phyloP scores from a whole-genome alignment of 1,139 yeast genomes.

The Sugiyamaella sp. region DNA sequence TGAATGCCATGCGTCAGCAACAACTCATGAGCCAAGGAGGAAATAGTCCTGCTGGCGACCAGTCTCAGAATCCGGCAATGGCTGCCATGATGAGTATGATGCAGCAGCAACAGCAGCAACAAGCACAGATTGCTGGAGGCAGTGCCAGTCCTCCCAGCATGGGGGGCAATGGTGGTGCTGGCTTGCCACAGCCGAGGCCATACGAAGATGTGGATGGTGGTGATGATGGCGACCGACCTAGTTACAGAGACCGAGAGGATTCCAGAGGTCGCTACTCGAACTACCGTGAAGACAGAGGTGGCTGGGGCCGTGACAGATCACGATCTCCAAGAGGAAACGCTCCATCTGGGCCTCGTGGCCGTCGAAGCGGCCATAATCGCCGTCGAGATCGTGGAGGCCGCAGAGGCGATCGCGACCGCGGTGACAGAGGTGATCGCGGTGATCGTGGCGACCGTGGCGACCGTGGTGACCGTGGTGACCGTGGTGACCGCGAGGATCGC shows the following conservation, averaged over 20 bases:
- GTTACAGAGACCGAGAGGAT: slow-evolving; percentile 25
- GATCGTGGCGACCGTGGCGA: slow-evolving; percentile 14
- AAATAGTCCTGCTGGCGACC: slow-evolving; percentile 29
- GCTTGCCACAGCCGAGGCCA: slow-evolving; percentile 13
- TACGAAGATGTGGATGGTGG: slow-evolving; percentile 23
- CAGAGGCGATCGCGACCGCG: slow-evolving; percentile 18
- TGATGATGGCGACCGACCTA: slow-evolving; percentile 27
- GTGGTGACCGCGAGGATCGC: slow-evolving; percentile 30
- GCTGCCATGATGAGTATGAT: slow-evolving; percentile 20
- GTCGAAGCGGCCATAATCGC: slow-evolving; percentile 25
- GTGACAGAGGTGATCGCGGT: slow-evolving; percentile 24
- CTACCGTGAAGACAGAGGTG: slow-evolving; percentile 32
- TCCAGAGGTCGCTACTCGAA: slow-evolving; percentile 32
- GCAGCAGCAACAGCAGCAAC: slow-evolving; percentile 18
- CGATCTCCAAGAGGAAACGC: slow-evolving; percentile 9
- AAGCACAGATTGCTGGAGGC: slow-evolving; percentile 23
- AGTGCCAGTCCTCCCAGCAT: slow-evolving; percentile 23
- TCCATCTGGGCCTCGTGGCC: slow-evolving; percentile 17
- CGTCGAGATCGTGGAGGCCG: slow-evolving; percentile 21
- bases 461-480: slow-evolving; percentile 14
- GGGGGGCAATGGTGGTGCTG: slow-evolving; percentile 16
- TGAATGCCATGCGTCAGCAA: slow-evolving; percentile 45
- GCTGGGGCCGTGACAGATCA: slow-evolving; percentile 19
- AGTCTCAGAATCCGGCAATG: slow-evolving; percentile 18
- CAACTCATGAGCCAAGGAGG: slow-evolving; percentile 40